Conservation (phyloP, 179 eudicot species). For the Corrigiola litoralis region DNA sequence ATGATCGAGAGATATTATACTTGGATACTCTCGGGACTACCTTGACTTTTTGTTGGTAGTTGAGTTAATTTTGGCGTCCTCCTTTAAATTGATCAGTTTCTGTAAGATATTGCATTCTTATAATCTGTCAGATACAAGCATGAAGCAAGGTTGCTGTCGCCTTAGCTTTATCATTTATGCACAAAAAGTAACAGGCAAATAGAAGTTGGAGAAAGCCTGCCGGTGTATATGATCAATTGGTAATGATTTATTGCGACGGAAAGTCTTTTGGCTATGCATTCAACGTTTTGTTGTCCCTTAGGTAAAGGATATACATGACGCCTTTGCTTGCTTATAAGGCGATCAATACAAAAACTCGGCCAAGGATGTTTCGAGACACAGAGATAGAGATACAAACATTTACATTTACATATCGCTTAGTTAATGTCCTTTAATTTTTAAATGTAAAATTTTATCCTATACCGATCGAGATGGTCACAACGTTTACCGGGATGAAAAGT, state of each 20-base stretch:
- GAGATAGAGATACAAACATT: too few relatives aligned
- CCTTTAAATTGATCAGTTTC: not conserved
- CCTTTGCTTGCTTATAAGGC: not conserved
- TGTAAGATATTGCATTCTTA: not conserved
- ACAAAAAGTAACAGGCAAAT: not conserved
- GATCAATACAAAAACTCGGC: not conserved
- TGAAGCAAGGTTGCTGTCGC: conserved; percentile 1
- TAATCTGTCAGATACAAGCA: not conserved
- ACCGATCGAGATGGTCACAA: too few relatives aligned
- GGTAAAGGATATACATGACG: not conserved
- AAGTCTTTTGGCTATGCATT: not conserved
- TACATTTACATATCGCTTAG: too few relatives aligned
- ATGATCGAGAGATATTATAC: too few relatives aligned
- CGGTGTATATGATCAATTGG: not conserved
- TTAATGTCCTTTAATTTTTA: too few relatives aligned
- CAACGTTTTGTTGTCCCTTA: not conserved
- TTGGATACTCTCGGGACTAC: too few relatives aligned
- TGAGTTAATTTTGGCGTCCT: too few relatives aligned
- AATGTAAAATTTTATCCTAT: too few relatives aligned
- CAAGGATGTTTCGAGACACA: too few relatives aligned
- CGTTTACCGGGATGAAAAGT: too few relatives aligned
- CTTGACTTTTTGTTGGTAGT: too few relatives aligned
- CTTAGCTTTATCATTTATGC: not conserved
- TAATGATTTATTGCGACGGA: not conserved
- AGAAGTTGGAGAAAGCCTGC: conserved; percentile 4